These are phyloP conservation scores for Hexamita inflata DNA, from an alignment of 208 protist genomes.

Conservation along the genomic window DNA sequence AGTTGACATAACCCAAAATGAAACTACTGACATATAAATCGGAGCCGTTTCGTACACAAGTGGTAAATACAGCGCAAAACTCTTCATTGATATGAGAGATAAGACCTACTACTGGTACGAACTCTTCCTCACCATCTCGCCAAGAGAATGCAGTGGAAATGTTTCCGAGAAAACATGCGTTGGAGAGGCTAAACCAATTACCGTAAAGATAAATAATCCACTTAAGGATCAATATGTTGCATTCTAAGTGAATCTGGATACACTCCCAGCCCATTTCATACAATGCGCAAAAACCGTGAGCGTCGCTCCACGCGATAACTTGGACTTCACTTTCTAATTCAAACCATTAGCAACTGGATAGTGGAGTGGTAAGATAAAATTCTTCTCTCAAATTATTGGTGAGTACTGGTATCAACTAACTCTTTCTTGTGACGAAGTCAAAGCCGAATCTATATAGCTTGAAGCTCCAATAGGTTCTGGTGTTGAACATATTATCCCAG, in stretches of 20 bases:
- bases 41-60: neutral
- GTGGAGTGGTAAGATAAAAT: neutral
- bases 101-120: conserved; percentile 22
- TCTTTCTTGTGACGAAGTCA: neutral
- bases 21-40: neutral
- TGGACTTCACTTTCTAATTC: neutral
- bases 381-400: neutral
- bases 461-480: neutral
- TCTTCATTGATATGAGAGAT: neutral
- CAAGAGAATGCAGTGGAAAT: neutral
- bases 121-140: neutral
- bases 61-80: neutral
- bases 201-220: neutral
- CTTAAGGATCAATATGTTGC: neutral
- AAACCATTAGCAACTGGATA: neutral
- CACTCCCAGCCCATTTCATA: neutral
- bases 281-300: neutral
- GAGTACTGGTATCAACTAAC: conserved; percentile 18
- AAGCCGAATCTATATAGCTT: neutral
- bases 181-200: neutral
- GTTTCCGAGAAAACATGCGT: neutral
- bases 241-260: neutral
- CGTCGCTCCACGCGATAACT: neutral
- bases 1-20: neutral
- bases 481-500: neutral